Conservation (phyloP, 2,329 filamentous ascomycete genomes). For the Verticillium zaregamsianum region DNA sequence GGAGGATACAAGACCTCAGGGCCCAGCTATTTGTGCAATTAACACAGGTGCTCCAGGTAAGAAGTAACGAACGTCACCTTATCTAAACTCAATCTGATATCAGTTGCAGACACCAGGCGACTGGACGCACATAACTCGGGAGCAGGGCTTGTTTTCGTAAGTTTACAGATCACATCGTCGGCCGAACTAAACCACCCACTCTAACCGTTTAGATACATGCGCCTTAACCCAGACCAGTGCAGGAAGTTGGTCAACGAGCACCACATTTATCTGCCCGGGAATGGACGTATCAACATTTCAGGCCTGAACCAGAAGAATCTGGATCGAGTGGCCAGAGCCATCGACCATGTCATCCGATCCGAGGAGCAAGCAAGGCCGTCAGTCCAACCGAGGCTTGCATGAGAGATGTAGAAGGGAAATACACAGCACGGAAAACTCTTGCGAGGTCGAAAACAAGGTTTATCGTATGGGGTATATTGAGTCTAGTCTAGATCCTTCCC, state of each 20-base stretch:
- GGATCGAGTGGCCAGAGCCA: constrained; percentile 1
- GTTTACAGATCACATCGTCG: not conserved
- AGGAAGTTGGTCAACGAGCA: not conserved
- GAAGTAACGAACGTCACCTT: not conserved
- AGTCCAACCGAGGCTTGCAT: not conserved
- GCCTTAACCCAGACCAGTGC: constrained; percentile 2
- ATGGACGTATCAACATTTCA: constrained; percentile 6
- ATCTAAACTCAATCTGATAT: not conserved
- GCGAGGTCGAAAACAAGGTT: not conserved
- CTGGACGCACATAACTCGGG: constrained; percentile 5
- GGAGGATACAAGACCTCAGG: constrained; percentile 1
- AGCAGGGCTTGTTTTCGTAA: constrained; percentile 8
- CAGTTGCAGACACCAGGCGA: constrained; percentile 5
- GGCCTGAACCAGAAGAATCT: constrained; percentile 3
- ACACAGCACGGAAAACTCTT: too few species aligned
- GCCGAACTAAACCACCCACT: not conserved
- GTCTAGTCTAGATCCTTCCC: not conserved
- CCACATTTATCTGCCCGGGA: constrained; percentile 4
- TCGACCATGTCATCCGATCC: constrained; percentile 1
- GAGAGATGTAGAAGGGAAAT: not conserved
- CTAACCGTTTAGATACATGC: constrained; percentile 2
- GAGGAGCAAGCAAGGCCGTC: not conserved
- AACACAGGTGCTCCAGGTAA: not conserved
- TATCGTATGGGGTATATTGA: not conserved
- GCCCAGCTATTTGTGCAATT: not conserved